phyloP scores from a whole-genome alignment of 2,329 filamentous ascomycete species.

The Cladosporium sp. region DNA sequence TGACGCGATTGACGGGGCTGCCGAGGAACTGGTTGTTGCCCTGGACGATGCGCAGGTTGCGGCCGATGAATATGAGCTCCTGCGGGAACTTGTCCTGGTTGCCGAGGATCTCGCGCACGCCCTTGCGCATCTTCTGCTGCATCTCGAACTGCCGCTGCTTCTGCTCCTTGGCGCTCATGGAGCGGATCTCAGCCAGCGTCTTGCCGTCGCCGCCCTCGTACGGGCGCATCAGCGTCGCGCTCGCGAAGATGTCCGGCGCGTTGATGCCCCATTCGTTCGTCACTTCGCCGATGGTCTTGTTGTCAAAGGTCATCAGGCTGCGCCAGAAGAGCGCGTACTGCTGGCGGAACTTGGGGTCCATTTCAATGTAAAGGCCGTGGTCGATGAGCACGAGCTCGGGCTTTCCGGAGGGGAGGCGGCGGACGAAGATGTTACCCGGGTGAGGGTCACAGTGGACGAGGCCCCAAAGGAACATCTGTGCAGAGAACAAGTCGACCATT shows the following conservation, averaged over 20 bases:
- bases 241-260: constrained; percentile 85
- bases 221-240: constrained; percentile 79
- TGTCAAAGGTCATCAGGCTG: constrained; percentile 87
- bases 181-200: constrained; percentile 46
- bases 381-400: constrained; percentile 93
- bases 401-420: constrained; percentile 71
- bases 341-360: constrained; percentile 74
- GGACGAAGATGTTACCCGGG: constrained; percentile 94
- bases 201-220: constrained; percentile 77
- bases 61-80: constrained; percentile 85
- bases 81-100: constrained; percentile 86
- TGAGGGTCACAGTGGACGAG: constrained; percentile 95
- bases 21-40: constrained; percentile 89
- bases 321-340: constrained; percentile 93
- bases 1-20: constrained; percentile 82
- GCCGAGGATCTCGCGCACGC: constrained; percentile 71
- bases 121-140: constrained; percentile 64
- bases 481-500: constrained; percentile 94
- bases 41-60: constrained; percentile 89
- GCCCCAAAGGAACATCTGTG: constrained; percentile 97
- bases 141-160: constrained; percentile 66
- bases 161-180: constrained; percentile 52
- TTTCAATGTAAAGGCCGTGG: constrained; percentile 91
- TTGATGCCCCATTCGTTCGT: constrained; percentile 80
- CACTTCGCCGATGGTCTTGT: constrained; percentile 65